phyloP scores from a whole-genome alignment of 176 grass and related monocot genomes.

The Lolium perenne region DNA sequence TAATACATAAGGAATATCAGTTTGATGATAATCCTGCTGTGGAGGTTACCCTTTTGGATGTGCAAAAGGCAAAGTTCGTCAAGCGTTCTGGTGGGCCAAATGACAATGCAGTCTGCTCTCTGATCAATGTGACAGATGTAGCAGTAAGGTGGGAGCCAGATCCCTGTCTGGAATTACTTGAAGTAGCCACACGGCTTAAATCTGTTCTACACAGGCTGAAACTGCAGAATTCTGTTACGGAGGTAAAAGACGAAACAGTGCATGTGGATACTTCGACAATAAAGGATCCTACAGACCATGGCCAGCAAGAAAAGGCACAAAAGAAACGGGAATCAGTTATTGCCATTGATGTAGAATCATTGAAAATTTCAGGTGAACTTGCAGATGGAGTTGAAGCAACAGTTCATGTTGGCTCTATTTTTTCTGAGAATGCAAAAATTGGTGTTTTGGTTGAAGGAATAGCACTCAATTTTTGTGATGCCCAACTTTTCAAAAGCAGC shows the following conservation, averaged over 20 bases:
- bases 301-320: conserved; percentile 62
- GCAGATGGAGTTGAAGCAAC: conserved; percentile 94
- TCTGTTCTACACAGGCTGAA: conserved; percentile 71
- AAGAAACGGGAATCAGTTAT: conserved; percentile 83
- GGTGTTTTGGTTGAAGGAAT: conserved; percentile 90
- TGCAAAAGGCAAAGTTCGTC: conserved; percentile 91
- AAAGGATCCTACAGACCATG: conserved; percentile 57
- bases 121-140: conserved; percentile 82
- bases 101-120: conserved; percentile 75
- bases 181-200: conserved; percentile 76
- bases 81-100: conserved; percentile 74
- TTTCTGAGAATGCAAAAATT: conserved; percentile 98
- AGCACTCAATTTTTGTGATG: conserved; percentile 68
- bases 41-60: conserved; percentile 65
- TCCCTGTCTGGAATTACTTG: conserved; percentile 75
- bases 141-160: conserved; percentile 85
- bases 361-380: conserved; percentile 84
- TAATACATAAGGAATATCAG: conserved; percentile 69
- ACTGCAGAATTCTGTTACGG: conserved; percentile 59
- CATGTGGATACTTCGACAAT: conserved; percentile 47
- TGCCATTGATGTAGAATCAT: conserved; percentile 89
- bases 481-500: conserved; percentile 73
- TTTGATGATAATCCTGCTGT: conserved; percentile 60
- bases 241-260: conserved; percentile 71
- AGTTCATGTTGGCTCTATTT: conserved; percentile 85